Evolutionary conservation across 2,329 filamentous ascomycete genomes (phyloP).

Genomic region (Venturia pyrina): DNA sequence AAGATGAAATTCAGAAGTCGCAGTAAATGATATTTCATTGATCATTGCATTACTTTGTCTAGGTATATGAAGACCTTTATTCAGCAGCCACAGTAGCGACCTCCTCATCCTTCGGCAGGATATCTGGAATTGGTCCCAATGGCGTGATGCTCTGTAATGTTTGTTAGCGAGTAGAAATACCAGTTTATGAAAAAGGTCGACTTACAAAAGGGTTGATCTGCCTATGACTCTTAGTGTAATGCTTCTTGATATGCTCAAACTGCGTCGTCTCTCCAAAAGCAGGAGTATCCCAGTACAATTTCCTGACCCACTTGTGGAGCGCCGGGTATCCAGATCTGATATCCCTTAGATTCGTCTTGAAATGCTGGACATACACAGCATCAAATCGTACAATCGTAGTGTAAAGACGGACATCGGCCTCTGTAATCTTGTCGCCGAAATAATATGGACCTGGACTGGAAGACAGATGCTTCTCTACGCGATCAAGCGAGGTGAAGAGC

Average conservation of each 20-base stretch:
- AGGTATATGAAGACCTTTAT: background rate
- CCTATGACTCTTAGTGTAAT: constrained; percentile 56
- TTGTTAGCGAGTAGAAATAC: background rate
- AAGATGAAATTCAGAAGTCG: background rate
- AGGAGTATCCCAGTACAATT: constrained; percentile 72
- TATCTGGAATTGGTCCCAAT: constrained; percentile 71
- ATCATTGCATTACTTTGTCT: background rate
- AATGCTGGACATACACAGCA: constrained; percentile 46
- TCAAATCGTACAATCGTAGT: constrained; percentile 55
- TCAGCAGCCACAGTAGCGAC: constrained; percentile 45
- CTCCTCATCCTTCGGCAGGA: constrained; percentile 69
- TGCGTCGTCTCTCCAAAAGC: constrained; percentile 78
- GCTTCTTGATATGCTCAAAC: constrained; percentile 89
- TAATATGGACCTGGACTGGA: constrained; percentile 36
- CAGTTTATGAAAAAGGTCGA: background rate
- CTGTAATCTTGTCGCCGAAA: constrained; percentile 35
- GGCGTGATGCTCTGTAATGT: constrained; percentile 57
- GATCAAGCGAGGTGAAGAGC: constrained; percentile 40
- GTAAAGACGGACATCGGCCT: constrained; percentile 42
- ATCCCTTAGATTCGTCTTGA: constrained; percentile 75
- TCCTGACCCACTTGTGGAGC: constrained; percentile 70
- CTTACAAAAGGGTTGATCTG: constrained; percentile 51
- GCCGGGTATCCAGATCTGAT: constrained; percentile 75
- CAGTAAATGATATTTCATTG: background rate
- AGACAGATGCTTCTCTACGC: constrained; percentile 34